phyloP scores from a whole-genome alignment of 768 basidiomycete genomes.

The Infundibulicybe gibba region DNA sequence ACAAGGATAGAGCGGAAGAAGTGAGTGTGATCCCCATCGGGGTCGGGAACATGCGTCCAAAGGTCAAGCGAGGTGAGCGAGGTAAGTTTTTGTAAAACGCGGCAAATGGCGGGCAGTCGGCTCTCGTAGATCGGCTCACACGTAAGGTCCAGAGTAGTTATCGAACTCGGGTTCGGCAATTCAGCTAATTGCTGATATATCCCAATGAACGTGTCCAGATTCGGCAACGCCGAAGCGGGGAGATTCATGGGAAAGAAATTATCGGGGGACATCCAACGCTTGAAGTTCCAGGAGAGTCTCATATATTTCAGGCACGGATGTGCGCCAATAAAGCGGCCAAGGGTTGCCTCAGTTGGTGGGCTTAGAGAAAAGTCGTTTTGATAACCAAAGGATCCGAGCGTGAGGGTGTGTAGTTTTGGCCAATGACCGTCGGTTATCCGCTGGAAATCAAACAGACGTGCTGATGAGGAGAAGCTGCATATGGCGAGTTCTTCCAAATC shows the following conservation, averaged over 20 bases:
- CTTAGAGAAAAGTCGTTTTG: constrained; percentile 23
- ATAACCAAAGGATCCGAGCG: constrained; percentile 28
- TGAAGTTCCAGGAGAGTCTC: constrained; percentile 43
- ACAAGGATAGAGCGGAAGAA: constrained; percentile 33
- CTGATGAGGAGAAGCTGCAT: constrained; percentile 11
- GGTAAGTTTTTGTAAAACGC: constrained; percentile 29
- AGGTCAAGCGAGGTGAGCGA: constrained; percentile 39
- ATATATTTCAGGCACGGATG: constrained; percentile 12
- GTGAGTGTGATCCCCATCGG: constrained; percentile 24
- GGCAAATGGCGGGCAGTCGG: constrained; percentile 26
- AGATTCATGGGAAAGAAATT: constrained; percentile 26
- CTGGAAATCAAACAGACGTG: constrained; percentile 13
- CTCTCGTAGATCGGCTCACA: constrained; percentile 43
- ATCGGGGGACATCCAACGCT: constrained; percentile 44
- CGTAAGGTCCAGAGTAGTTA: constrained; percentile 43
- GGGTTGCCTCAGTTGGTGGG: constrained; percentile 17
- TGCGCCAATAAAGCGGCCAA: constrained; percentile 12
- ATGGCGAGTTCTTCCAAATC: constrained; percentile 40
- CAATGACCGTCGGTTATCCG: constrained; percentile 14
- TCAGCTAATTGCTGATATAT: constrained; percentile 43
- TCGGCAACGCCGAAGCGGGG: constrained; percentile 22
- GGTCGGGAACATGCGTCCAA: constrained; percentile 40
- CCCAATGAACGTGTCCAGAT: constrained; percentile 39
- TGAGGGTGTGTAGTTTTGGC: constrained; percentile 15
- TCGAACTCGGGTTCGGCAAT: constrained; percentile 27